phyloP scores from a whole-genome alignment of 768 basidiomycete genomes.

The Boletus rufocinnamomeus region DNA sequence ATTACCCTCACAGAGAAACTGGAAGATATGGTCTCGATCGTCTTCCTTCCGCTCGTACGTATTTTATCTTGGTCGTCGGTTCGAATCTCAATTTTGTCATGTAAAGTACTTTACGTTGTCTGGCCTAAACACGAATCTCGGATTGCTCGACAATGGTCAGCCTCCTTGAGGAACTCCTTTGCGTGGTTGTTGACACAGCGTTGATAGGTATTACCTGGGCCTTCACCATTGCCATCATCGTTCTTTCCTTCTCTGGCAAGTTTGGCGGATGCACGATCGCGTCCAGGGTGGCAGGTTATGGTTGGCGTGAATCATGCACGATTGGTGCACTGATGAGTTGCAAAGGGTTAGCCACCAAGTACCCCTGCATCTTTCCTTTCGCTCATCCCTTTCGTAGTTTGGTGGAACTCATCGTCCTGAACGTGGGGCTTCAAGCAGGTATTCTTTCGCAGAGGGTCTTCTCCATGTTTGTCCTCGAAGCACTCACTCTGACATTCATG shows the following conservation, averaged over 20 bases:
- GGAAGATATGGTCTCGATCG: slow-evolving; percentile 92
- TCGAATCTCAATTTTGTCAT: not conserved
- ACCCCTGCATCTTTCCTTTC: not conserved
- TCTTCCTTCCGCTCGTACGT: slow-evolving; percentile 81
- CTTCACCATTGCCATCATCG: slow-evolving; percentile 78
- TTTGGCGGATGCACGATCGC: slow-evolving; percentile 82
- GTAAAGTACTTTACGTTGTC: slow-evolving; percentile 88
- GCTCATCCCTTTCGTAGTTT: slow-evolving; percentile 46
- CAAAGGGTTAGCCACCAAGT: slow-evolving; percentile 63
- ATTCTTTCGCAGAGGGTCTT: slow-evolving; percentile 80
- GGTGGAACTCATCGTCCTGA: slow-evolving; percentile 94
- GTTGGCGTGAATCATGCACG: slow-evolving; percentile 76
- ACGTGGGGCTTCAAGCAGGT: slow-evolving; percentile 82
- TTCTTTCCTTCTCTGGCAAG: slow-evolving; percentile 82
- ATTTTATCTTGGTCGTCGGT: not conserved
- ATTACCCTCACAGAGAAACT: slow-evolving; percentile 90
- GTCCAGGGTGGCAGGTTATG: slow-evolving; percentile 68
- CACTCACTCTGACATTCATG: slow-evolving; percentile 79
- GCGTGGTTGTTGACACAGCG: not conserved
- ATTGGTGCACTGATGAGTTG: slow-evolving; percentile 95
- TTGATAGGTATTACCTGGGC: slow-evolving; percentile 77
- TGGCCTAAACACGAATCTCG: slow-evolving; percentile 87
- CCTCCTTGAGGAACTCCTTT: not conserved
- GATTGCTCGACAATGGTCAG: slow-evolving; percentile 76
- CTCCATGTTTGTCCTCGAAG: slow-evolving; percentile 93